phyloP scores from a whole-genome alignment of 495 filamentous ascomycete species.

The Hyphodiscus hymeniophilus region DNA sequence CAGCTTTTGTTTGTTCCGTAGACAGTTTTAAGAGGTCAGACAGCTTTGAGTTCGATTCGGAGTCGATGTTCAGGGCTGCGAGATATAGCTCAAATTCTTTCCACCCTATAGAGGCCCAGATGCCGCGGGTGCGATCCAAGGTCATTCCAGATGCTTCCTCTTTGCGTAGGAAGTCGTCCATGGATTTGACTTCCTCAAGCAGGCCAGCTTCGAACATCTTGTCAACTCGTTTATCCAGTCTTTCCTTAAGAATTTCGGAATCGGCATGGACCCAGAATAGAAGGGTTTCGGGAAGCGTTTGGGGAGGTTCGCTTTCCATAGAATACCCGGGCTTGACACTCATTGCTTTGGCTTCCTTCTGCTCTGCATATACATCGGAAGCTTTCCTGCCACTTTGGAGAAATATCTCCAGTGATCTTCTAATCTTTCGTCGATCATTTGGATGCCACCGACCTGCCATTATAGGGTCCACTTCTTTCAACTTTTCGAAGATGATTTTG shows the following conservation, averaged over 20 bases:
- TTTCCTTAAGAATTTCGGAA: conserved; percentile 50
- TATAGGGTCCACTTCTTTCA: conserved; percentile 73
- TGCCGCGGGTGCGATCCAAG: conserved; percentile 68
- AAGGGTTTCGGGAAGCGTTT: conserved; percentile 35
- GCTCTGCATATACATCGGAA: conserved; percentile 82
- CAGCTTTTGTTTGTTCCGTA: conserved; percentile 54
- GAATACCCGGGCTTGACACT: conserved; percentile 22
- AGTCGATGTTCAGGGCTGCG: conserved; percentile 34
- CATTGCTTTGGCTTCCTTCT: conserved; percentile 28
- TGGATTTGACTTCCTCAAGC: conserved; percentile 50
- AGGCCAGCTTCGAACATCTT: conserved; percentile 75
- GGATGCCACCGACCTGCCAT: conserved; percentile 95
- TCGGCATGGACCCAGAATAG: conserved; percentile 85
- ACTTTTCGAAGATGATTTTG: conserved; percentile 58
- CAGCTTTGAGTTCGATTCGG: conserved; percentile 31
- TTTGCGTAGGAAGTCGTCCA: conserved; percentile 46
- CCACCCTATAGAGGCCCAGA: conserved; percentile 95
- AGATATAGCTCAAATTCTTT: conserved; percentile 78
- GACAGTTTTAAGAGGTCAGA: conserved; percentile 30
- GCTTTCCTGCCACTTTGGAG: conserved; percentile 69
- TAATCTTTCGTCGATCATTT: conserved; percentile 82
- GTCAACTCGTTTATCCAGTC: conserved; percentile 70
- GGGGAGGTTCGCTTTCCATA: conserved; percentile 2
- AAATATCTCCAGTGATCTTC: conserved; percentile 82
- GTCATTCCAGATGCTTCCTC: conserved; percentile 38